These are phyloP conservation scores for Glebionis coronaria DNA, from an alignment of 129 eudicot species.

Conservation along the genomic window DNA sequence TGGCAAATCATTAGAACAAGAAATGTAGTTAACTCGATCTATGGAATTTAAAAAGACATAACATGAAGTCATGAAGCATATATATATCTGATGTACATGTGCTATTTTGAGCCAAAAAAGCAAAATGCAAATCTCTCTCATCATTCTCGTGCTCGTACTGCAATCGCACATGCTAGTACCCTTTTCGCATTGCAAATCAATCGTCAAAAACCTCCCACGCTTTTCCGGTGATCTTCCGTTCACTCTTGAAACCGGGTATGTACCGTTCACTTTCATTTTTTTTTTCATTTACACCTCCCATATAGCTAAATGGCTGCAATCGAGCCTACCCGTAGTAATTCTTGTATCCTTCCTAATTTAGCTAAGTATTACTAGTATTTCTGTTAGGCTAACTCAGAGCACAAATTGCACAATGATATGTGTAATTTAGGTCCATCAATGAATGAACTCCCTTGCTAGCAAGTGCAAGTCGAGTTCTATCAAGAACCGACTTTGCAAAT, in stretches of 20 bases:
- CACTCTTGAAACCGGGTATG: conserved; percentile 45
- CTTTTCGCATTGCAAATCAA: conserved; percentile 19
- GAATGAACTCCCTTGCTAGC: conserved; percentile 94
- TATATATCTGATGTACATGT: no score
- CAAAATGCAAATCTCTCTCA: conserved; percentile 25
- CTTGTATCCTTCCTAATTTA: no score
- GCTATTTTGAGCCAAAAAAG: conserved; percentile 7
- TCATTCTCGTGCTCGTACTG: conserved; percentile 16
- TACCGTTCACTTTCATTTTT: not conserved
- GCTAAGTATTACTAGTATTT: not conserved
- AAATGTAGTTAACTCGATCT: no score
- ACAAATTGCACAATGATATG: no score
- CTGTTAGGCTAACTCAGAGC: no score
- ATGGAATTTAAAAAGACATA: no score
- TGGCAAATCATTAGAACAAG: no score
- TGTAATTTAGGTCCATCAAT: no score
- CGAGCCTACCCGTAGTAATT: no score
- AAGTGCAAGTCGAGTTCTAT: conserved; percentile 94
- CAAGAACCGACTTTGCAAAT: conserved; percentile 95
- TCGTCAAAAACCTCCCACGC: conserved; percentile 35
- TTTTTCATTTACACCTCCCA: no score
- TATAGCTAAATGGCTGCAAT: no score
- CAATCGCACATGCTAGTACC: conserved; percentile 6
- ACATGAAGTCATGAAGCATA: no score
- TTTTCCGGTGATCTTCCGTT: conserved; percentile 42